Percentiles rank a stretch among this genome's conserved stretches.
These are phyloP conservation scores for Suhomyces pyralidae DNA, from an alignment of 805 yeast species.

Conservation along the genomic window DNA sequence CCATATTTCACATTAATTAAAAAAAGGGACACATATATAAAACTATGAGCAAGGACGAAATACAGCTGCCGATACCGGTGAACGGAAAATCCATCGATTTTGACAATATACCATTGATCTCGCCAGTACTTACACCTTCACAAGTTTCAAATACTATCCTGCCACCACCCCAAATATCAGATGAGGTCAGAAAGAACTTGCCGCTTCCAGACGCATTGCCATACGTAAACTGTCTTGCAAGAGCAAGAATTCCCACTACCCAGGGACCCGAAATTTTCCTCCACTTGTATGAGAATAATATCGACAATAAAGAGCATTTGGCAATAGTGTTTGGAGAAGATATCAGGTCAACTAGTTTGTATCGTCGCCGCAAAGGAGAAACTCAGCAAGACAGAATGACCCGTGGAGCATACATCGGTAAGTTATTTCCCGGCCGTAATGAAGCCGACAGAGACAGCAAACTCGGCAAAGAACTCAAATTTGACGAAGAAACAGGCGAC, in stretches of 20 bases:
- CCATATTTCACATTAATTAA: not conserved
- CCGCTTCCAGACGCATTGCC: slow-evolving; percentile 62
- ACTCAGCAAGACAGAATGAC: slow-evolving; percentile 94
- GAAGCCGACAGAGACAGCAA: slow-evolving; percentile 58
- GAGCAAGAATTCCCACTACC: slow-evolving; percentile 96
- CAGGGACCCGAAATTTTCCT: slow-evolving; percentile 91
- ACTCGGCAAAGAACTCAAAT: slow-evolving; percentile 22
- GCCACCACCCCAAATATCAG: slow-evolving; percentile 11
- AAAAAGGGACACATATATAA: not conserved
- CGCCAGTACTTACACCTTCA: slow-evolving; percentile 11
- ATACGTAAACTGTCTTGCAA: slow-evolving; percentile 76
- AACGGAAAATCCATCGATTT: slow-evolving; percentile 4
- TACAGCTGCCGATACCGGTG: slow-evolving; percentile 1
- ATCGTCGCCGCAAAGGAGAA: slow-evolving; percentile 59
- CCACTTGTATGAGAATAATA: slow-evolving; percentile 81
- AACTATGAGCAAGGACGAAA: not conserved
- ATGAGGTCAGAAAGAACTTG: slow-evolving; percentile 26
- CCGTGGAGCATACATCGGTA: slow-evolving; percentile 96
- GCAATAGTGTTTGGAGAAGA: slow-evolving; percentile 97
- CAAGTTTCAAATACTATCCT: not conserved
- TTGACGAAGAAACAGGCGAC: slow-evolving; percentile 31
- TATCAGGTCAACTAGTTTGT: slow-evolving; percentile 74
- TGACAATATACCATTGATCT: slow-evolving; percentile 12
- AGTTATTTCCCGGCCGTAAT: slow-evolving; percentile 79
- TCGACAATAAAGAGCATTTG: slow-evolving; percentile 89